phyloP scores from a whole-genome alignment of 495 filamentous ascomycete genomes.

The Evansstolkia leycettana region DNA sequence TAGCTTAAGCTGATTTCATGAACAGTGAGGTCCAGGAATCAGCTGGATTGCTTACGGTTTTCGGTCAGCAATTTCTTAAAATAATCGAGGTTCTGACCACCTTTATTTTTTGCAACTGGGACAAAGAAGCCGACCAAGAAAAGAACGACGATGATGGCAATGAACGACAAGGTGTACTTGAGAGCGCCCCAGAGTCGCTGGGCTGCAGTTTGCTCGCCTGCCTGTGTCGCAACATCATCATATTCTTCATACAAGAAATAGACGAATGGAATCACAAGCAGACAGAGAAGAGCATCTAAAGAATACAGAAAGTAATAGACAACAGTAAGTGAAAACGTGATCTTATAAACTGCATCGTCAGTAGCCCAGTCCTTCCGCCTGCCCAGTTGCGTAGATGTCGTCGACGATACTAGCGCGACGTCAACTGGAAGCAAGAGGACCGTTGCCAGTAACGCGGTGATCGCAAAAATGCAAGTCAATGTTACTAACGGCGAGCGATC shows the following conservation, averaged over 20 bases:
- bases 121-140: constrained; percentile 92
- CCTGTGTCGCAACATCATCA: constrained; percentile 69
- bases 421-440: constrained; percentile 89
- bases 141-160: constrained; percentile 65
- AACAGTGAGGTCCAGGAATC: constrained; percentile 1
- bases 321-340: constrained; percentile 66
- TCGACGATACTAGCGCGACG: constrained; percentile 86
- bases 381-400: constrained; percentile 60
- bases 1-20: constrained; percentile 5
- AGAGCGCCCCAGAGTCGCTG: constrained; percentile 65
- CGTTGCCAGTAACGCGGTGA: constrained; percentile 80
- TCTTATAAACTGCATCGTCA: constrained; percentile 59
- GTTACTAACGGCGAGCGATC: constrained; percentile 75
- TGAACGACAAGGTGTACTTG: constrained; percentile 83
- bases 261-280: constrained; percentile 83
- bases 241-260: constrained; percentile 99
- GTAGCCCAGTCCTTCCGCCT: constrained; percentile 92
- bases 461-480: constrained; percentile 70
- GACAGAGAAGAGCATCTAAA: constrained; percentile 79
- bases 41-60: constrained; percentile 48
- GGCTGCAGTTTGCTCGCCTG: constrained; percentile 57
- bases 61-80: constrained; percentile 75
- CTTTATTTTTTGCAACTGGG: constrained; percentile 53
- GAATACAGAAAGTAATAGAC: constrained; percentile 92
- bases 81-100: constrained; percentile 68